Evolutionary conservation across 2,329 filamentous ascomycete species (phyloP), one percentile per base, ranked within the genome.

Genomic region (Fusarium marasasianum): DNA sequence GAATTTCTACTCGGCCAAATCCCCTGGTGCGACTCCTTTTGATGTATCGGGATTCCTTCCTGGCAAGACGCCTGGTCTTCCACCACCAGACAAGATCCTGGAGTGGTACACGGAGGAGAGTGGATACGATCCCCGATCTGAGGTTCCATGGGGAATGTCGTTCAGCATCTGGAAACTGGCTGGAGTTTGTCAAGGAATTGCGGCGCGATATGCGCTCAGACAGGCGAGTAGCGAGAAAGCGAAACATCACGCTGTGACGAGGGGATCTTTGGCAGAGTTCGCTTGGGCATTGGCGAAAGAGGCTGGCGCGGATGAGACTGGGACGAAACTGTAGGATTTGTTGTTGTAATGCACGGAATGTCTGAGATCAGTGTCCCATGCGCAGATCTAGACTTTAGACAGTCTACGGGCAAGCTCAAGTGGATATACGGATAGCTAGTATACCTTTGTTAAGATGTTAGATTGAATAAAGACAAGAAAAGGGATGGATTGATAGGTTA

Each of bases 191-290:
- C 96, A 99, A 85, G 96, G 96, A 7, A 98, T 99, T 81, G 95
- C 95, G 55, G 96, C 96, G 56, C 86, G 96, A 73, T 93, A 93
- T 81, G 96, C 96, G 33, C 85, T 89, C 54, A 86, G 96, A 55
- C 96, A 98, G 87, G 96, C 96, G 43, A 98, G 95, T 83, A 98
- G 94, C 81, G 93, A 90, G 66, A 90, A 93, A 81, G 96, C 96
- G 12, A 89, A 87, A 76, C 87, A 91, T 47, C 94, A 97, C 82
- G 94, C 88, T 1, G 85, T 84, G 63, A 89, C 90, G 81, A 91
- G 93, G 83, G 87, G 85, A 51, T 91, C 93, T 29, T 90, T 96
- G 85, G 95, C 92, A 1, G 87, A 94, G 82, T 87, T 93, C 77
- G 94, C 94, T 11, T 98, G 95, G 94, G 86, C 88, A 66, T 83